Conservation (phyloP, 2,329 filamentous ascomycete species). For the Phaeophleospora eucalypticola region DNA sequence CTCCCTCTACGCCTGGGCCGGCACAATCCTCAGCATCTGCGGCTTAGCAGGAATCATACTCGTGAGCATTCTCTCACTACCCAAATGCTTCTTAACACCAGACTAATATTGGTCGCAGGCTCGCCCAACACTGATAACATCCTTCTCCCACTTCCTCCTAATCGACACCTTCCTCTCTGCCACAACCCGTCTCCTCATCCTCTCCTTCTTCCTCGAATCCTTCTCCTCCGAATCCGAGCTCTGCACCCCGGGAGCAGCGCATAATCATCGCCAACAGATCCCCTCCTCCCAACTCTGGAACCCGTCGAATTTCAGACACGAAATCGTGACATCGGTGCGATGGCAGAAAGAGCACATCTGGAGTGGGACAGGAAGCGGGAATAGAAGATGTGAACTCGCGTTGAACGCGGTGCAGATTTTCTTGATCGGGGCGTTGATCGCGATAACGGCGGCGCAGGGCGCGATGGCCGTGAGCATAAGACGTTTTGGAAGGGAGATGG, state of each 20-base stretch:
- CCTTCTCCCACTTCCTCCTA: slow-evolving; percentile 27
- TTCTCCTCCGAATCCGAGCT: slow-evolving; percentile 23
- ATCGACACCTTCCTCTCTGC: slow-evolving; percentile 26
- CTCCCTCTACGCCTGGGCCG: slow-evolving; percentile 26
- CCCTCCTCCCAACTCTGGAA: slow-evolving; percentile 8
- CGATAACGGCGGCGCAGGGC: slow-evolving; percentile 17
- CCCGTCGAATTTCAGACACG: slow-evolving; percentile 18
- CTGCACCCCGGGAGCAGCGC: slow-evolving; percentile 16
- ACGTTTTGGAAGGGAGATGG: slow-evolving; percentile 15
- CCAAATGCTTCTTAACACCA: background rate
- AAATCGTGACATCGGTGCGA: slow-evolving; percentile 21
- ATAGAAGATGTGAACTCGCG: slow-evolving; percentile 19
- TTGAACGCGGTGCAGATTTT: slow-evolving; percentile 20
- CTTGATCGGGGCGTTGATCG: slow-evolving; percentile 13
- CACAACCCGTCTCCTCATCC: slow-evolving; percentile 20
- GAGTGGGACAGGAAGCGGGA: slow-evolving; percentile 6
- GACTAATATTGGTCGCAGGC: slow-evolving; percentile 9
- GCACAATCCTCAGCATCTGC: slow-evolving; percentile 22
- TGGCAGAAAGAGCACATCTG: slow-evolving; percentile 21
- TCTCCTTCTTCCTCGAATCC: slow-evolving; percentile 23
- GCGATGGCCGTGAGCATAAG: slow-evolving; percentile 20
- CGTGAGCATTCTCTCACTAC: slow-evolving; percentile 15
- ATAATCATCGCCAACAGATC: too few species aligned
- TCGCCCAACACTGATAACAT: slow-evolving; percentile 17
- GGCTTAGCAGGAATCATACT: slow-evolving; percentile 23